Evolutionary conservation across 1,284 basidiomycete species (phyloP), one percentile per base, ranked within the genome.

Genomic region (Leccinum pallidistipes): DNA sequence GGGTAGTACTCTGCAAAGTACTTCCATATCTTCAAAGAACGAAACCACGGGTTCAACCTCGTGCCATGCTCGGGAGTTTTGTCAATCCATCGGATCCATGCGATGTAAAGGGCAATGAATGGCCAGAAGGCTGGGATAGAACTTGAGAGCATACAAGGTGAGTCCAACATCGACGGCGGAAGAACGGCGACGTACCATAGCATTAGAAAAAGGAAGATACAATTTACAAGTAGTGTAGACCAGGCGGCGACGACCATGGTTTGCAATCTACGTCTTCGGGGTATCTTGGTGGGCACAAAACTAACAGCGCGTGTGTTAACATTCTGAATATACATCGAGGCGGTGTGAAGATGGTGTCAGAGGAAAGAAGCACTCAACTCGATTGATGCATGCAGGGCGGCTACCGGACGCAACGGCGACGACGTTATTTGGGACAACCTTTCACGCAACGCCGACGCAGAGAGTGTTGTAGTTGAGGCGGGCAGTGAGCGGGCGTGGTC

Each of bases 1-100:
- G 96, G 96, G 71, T 96, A 98, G 76, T 97, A 97, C 57, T 94
- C 92, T 56, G 91, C 90, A 79, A 94, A 95, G 72, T 94, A 90
- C 67, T 81, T 86, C 91, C 94, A 98, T 65, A 94, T 83, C 51
- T 80, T 76, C 62, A 83, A 74, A 18, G 83, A 82, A 43, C 95
- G 83, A 58, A 94, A 86, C 91, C 90, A 94, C n/a, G 81, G 79
- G 68, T 85, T 90, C 31, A 88, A 80, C 21, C 94, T 80, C 1
- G 92, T 95, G 11, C 96, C 95, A 32, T 81, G 75, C 63, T 91
- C 87, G 0, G 93, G 92, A 56, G 91, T 89, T 29, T 80, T 78
- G 77, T 98, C 96, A 62, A 94, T 79, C 71, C 80, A 88, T 29
- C 80, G 74, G 18, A 89, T 82, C 95, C 95, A 99, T 53, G 92